Percentiles rank a stretch among this genome's conserved stretches.
These are phyloP conservation scores for Erythrophleum fordii DNA, from an alignment of 306 rosid genomes.

Conservation along the genomic window DNA sequence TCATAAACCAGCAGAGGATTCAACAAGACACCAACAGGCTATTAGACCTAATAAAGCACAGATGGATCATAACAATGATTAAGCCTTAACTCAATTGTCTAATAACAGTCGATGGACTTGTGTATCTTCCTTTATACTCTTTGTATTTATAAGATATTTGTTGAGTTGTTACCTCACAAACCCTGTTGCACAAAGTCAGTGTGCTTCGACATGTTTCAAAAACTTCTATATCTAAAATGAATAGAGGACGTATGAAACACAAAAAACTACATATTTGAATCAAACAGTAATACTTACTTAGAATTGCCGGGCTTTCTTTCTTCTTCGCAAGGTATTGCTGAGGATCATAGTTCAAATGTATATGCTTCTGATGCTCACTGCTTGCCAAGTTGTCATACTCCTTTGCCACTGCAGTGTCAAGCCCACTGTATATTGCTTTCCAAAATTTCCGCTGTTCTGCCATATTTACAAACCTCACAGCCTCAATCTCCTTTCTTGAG, in stretches of 20 bases:
- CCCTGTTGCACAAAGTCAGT: neutral
- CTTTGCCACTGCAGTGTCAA: conserved; percentile 53
- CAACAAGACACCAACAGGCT: neutral
- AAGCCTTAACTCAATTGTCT: neutral
- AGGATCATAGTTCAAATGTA: conserved; percentile 31
- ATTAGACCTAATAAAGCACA: neutral
- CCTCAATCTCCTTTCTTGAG: conserved; percentile 68
- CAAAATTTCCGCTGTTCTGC: conserved; percentile 62
- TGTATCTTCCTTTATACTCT: neutral
- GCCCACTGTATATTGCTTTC: conserved; percentile 56
- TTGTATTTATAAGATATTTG: neutral
- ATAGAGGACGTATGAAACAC: neutral
- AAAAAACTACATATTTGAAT: neutral
- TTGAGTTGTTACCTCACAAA: neutral
- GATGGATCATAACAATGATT: neutral
- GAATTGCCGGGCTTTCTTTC: conserved; percentile 45
- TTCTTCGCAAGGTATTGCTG: conserved; percentile 45
- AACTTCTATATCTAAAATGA: neutral
- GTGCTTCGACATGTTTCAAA: neutral
- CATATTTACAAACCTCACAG: conserved; percentile 61
- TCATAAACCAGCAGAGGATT: neutral
- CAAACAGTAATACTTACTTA: conserved; percentile 43
- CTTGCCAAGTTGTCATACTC: conserved; percentile 62
- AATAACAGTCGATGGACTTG: neutral
- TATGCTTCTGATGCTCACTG: conserved; percentile 46